These are phyloP conservation scores for Graphium sp. DNA, from an alignment of 2,329 filamentous ascomycete species.

Conservation along the genomic window DNA sequence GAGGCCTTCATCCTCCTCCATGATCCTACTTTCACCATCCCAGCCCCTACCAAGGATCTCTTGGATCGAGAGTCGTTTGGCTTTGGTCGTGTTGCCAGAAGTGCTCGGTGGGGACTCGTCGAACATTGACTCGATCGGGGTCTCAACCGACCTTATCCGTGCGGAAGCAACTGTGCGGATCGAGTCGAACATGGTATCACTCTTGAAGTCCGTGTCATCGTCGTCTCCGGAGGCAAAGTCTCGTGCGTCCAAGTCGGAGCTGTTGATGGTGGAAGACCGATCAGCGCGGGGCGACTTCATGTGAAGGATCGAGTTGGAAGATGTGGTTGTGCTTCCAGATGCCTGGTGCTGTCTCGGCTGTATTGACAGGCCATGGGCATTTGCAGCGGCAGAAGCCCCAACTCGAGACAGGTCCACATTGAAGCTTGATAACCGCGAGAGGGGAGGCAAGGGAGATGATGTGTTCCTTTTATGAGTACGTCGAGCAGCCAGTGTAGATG, in stretches of 20 bases:
- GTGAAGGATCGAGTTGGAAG: conserved; percentile 23
- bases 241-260: conserved; percentile 51
- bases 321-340: conserved; percentile 18
- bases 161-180: conserved; percentile 54
- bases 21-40: conserved; percentile 38
- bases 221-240: conserved; percentile 54
- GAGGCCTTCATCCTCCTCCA: conserved; percentile 44
- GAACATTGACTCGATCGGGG: conserved; percentile 64
- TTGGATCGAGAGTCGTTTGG: conserved; percentile 39
- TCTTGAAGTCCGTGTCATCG: conserved; percentile 63
- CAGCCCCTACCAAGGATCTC: conserved; percentile 38
- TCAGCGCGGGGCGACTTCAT: conserved; percentile 14
- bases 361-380: conserved; percentile 11
- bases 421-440: conserved; percentile 35
- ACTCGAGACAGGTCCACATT: conserved; percentile 33
- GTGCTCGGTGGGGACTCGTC: conserved; percentile 57
- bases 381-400: conserved; percentile 8
- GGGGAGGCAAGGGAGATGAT: conserved; percentile 38
- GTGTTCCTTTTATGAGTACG: conserved; percentile 22
- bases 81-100: conserved; percentile 28
- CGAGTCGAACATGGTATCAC: conserved; percentile 64
- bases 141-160: conserved; percentile 48
- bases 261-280: conserved; percentile 41
- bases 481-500: too few species aligned
- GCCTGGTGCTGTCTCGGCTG: too few species aligned